Conservation (phyloP, 495 filamentous ascomycete species). For the Podospora appendiculata region DNA sequence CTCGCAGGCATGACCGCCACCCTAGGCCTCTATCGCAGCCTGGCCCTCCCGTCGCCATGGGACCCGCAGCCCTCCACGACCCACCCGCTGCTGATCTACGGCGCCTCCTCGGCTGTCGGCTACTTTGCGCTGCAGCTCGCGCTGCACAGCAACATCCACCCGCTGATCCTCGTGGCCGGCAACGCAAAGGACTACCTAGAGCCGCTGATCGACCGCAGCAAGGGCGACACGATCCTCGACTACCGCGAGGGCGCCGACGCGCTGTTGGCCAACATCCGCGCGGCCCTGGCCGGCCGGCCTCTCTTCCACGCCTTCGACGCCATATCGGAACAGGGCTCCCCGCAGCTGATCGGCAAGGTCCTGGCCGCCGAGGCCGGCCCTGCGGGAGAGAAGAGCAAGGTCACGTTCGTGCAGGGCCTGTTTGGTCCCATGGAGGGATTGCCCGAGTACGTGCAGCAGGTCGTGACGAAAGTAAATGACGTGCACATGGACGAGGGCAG, state of each 20-base stretch:
- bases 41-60: conserved; percentile 62
- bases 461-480: conserved; percentile 37
- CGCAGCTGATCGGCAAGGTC: conserved; percentile 37
- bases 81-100: conserved; percentile 52
- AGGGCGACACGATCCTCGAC: conserved; percentile 65
- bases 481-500: conserved; percentile 41
- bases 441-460: conserved; percentile 26
- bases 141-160: conserved; percentile 59
- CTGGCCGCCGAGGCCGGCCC: conserved; percentile 24
- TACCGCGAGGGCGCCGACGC: conserved; percentile 56
- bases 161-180: conserved; percentile 58
- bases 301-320: conserved; percentile 52
- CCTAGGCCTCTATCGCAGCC: conserved; percentile 49
- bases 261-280: conserved; percentile 42
- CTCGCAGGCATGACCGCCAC: conserved; percentile 70
- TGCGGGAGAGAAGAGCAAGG: conserved; percentile 41
- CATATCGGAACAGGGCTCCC: conserved; percentile 45
- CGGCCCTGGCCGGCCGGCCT: conserved; percentile 29
- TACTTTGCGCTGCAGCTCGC: conserved; percentile 63
- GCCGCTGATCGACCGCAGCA: conserved; percentile 49
- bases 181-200: conserved; percentile 46
- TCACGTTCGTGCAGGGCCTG: conserved; percentile 45
- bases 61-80: conserved; percentile 23
- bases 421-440: conserved; percentile 23
- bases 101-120: conserved; percentile 59